Base-by-base conservation (phyloP, 2,329 filamentous ascomycete genomes). In the Curvularia sp. region DNA sequence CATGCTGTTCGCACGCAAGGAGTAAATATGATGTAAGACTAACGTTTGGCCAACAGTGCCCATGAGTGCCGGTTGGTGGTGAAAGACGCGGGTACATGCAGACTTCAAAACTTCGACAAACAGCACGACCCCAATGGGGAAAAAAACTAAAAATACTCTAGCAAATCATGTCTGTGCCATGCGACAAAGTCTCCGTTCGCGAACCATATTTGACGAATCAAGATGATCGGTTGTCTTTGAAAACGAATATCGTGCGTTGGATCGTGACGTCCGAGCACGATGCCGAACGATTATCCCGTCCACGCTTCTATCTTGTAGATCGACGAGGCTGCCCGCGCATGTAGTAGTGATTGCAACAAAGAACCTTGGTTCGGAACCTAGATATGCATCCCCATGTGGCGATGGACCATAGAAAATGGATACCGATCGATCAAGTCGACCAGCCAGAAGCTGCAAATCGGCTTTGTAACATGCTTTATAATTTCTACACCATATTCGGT, bases 21-120 rank as follows among this genome's bases (percentile, higher is more conserved):
- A 38, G 53, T 38, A 27, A 36, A 36, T 15, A 38, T 49, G 34
- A 38, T 49, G 47, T 19, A 49, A 39, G 32, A 32, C 18, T n/a
- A 7, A n/a, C 23, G 27, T 38, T 27, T 32, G 30, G 9, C 25
- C 32, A 36, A 18, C 28, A 32, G 19, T 25, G 13, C 23, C 47
- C n/a, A 34, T 27, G 5, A 49, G 34, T 34, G 47, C 34, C 23
- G 47, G 23, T 19, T 27, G 32, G 34, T 27, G n/a, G 39, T 25
- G 23, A 39, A 39, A 13, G 10, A 18, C 15, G 32, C 23, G 47
- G 30, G 32, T 34, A 27, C 27, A 27, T 34, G 21, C 23, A 39
- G 15, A 19, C 34, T 39, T 38, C 49, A 15, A 38, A 43, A 51
- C 18, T 6, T 25, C 12, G 38, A 51, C 21, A 49, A 49, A 28